Conservation (phyloP, 345 rosid genomes). For the Rubroshorea leprosula region DNA sequence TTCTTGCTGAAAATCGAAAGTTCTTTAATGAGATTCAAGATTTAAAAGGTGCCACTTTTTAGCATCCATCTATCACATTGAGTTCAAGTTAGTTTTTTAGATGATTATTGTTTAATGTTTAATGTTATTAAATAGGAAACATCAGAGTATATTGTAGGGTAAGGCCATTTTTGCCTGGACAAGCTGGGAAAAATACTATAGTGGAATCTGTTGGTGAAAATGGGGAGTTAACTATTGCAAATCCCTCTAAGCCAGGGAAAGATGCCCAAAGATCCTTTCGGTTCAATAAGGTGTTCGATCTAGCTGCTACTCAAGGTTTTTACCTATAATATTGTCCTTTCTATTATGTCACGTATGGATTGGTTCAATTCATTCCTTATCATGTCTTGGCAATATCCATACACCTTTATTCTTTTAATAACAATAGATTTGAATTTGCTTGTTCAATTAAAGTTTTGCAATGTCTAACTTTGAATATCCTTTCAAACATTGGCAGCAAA, state of each 20-base stretch:
- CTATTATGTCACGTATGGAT: not conserved
- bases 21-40: constrained; percentile 91
- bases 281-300: constrained; percentile 76
- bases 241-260: constrained; percentile 73
- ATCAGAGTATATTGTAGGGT: constrained; percentile 84
- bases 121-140: constrained; percentile 49
- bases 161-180: constrained; percentile 74
- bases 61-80: constrained; percentile 2
- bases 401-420: constrained; percentile 4
- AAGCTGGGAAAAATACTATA: constrained; percentile 42
- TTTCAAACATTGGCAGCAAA: constrained; percentile 48
- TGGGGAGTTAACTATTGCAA: constrained; percentile 64
- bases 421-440: not conserved
- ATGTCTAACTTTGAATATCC: constrained; percentile 12
- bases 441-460: constrained; percentile 5
- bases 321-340: constrained; percentile 7
- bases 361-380: too few relatives aligned
- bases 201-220: constrained; percentile 64
- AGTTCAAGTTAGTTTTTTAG: not conserved
- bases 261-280: constrained; percentile 59
- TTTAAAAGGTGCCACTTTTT: constrained; percentile 54
- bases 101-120: not conserved
- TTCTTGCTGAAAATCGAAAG: constrained; percentile 75
- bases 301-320: constrained; percentile 75
- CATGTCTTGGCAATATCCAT: too few relatives aligned